A percentile compares a stretch with the other conserved stretches of the same genome.
Evolutionary conservation across 257 asterid species (phyloP).

Genomic region (Fraxinus pennsylvanica): DNA sequence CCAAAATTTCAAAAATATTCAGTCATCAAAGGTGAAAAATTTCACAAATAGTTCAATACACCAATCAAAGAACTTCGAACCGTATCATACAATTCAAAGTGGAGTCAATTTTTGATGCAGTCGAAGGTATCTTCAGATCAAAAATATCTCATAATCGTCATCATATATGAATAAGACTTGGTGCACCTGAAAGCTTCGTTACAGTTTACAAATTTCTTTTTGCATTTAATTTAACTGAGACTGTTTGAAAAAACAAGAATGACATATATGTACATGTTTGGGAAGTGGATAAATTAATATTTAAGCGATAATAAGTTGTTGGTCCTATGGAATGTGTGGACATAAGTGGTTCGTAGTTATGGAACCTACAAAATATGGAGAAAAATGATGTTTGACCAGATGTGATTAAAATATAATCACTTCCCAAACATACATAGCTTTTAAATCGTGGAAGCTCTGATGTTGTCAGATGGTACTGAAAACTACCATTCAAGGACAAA

Average conservation of each 20-base stretch:
- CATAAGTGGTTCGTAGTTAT: too few relatives aligned
- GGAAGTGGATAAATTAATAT: too few relatives aligned
- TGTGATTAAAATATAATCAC: too few relatives aligned
- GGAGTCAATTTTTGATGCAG: background rate
- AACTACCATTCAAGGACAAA: slow-evolving; percentile 14
- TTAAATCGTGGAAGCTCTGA: background rate
- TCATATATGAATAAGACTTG: background rate
- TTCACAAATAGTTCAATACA: slow-evolving; percentile 5
- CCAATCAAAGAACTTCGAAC: background rate
- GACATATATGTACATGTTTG: background rate
- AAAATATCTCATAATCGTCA: background rate
- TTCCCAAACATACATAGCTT: background rate
- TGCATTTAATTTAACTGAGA: background rate
- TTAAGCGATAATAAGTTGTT: too few relatives aligned
- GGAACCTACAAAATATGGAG: too few relatives aligned
- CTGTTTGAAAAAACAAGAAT: background rate
- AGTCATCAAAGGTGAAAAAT: slow-evolving; percentile 4
- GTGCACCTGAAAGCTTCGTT: slow-evolving; percentile 6
- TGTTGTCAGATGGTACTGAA: background rate
- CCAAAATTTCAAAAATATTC: slow-evolving; percentile 5
- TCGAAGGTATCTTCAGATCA: background rate
- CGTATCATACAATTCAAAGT: slow-evolving; percentile 11
- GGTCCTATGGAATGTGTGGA: too few relatives aligned
- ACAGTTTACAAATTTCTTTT: background rate
- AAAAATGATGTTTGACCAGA: too few relatives aligned